A percentile compares a stretch with the other conserved stretches of the same genome.
Evolutionary conservation across 2,329 filamentous ascomycete species (phyloP).

Genomic region (Hypoxylon sp.): DNA sequence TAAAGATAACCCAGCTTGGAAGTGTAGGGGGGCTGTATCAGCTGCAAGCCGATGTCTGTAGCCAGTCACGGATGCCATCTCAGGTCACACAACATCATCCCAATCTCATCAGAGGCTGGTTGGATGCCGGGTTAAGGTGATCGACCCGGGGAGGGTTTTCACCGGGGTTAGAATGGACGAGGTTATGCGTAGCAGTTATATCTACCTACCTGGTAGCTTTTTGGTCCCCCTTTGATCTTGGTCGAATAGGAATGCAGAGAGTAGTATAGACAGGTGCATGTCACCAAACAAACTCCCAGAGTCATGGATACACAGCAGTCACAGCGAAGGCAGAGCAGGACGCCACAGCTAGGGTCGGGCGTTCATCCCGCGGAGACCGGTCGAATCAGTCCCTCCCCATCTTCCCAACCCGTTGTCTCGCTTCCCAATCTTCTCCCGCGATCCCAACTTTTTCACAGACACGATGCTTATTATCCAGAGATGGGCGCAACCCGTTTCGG

Average conservation of each 20-base stretch:
- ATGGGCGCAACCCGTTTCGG: conserved; percentile 23
- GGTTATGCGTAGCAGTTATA: conserved; percentile 24
- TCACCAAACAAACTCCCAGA: conserved; percentile 38
- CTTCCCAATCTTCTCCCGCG: conserved; percentile 27
- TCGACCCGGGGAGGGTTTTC: conserved; percentile 22
- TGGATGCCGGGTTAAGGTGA: conserved; percentile 22
- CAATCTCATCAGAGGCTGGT: conserved; percentile 24
- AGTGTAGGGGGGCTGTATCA: conserved; percentile 26
- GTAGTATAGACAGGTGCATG: conserved; percentile 28
- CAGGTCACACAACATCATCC: conserved; percentile 35
- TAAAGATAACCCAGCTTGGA: conserved; percentile 16
- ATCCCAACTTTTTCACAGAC: conserved; percentile 38
- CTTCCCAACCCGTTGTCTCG: conserved; percentile 46
- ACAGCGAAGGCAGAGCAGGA: conserved; percentile 34
- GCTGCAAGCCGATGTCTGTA: conserved; percentile 32
- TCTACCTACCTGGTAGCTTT: too few species aligned
- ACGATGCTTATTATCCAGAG: conserved; percentile 35
- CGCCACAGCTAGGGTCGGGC: conserved; percentile 43
- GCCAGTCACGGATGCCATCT: conserved; percentile 28
- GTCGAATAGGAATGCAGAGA: conserved; percentile 32
- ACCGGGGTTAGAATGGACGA: conserved; percentile 13
- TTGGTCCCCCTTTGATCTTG: conserved; percentile 9
- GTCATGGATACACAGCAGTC: conserved; percentile 31
- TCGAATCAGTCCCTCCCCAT: conserved; percentile 45
- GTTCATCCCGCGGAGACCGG: conserved; percentile 46